These are phyloP conservation scores for Cladorrhinum samala DNA, from an alignment of 495 filamentous ascomycete genomes.

Conservation along the genomic window DNA sequence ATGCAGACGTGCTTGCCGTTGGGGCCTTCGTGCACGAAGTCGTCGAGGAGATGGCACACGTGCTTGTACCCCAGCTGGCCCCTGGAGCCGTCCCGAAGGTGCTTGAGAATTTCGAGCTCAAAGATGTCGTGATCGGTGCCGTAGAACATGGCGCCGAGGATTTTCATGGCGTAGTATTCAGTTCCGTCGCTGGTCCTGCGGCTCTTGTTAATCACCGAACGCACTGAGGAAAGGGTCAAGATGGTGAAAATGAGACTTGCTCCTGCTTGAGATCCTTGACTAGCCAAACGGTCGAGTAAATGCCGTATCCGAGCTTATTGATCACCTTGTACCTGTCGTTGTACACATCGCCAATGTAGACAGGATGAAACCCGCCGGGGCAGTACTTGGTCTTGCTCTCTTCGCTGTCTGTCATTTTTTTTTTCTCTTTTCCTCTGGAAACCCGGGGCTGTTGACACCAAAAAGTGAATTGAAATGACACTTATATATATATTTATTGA, in stretches of 20 bases:
- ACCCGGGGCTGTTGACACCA: too few species aligned
- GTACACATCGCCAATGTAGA: not conserved
- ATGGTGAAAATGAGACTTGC: too few species aligned
- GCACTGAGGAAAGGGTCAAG: too few species aligned
- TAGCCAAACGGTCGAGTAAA: not conserved
- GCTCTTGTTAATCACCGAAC: too few species aligned
- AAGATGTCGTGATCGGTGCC: not conserved
- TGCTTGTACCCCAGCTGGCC: conserved; percentile 14
- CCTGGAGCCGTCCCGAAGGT: conserved; percentile 9
- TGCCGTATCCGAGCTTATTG: not conserved
- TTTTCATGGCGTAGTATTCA: not conserved
- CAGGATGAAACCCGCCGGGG: not conserved
- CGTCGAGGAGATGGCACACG: conserved; percentile 34
- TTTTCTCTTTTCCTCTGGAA: too few species aligned
- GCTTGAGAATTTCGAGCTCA: conserved; percentile 9
- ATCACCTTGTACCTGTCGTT: not conserved
- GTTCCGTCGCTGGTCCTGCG: not conserved
- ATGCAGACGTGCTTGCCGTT: conserved; percentile 47
- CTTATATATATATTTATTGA: too few species aligned
- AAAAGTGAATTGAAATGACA: too few species aligned
- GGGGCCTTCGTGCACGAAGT: conserved; percentile 40
- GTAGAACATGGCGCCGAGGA: not conserved
- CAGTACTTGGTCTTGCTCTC: not conserved
- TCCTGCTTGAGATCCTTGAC: not conserved
- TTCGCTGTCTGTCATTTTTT: too few species aligned